Conservation (phyloP, 208 protist genomes). For the Wallacemonas sp. region DNA sequence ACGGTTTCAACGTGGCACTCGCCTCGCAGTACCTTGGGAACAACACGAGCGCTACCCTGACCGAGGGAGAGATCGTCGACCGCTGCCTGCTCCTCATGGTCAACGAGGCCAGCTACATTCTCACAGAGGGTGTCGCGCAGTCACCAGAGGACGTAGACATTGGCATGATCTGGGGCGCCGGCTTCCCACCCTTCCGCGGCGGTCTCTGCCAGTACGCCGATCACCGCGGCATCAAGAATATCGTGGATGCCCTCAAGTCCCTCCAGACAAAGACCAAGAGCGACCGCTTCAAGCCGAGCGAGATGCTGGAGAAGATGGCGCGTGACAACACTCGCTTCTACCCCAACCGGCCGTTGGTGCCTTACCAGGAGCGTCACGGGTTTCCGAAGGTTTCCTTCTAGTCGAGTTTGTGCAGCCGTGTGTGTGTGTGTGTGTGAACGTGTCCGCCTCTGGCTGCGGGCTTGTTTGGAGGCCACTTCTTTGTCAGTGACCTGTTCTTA, state of each 20-base stretch:
- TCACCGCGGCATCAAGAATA: constrained; percentile 43
- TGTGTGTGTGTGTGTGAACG: not conserved
- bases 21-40: constrained; percentile 33
- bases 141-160: constrained; percentile 80
- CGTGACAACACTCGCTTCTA: constrained; percentile 65
- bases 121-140: constrained; percentile 62
- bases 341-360: constrained; percentile 70
- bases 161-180: constrained; percentile 86
- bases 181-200: constrained; percentile 84
- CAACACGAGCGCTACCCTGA: constrained; percentile 26
- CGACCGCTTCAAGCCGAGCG: constrained; percentile 59
- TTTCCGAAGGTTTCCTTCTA: constrained; percentile 52
- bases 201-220: constrained; percentile 81
- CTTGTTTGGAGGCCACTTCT: too few species aligned
- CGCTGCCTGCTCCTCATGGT: constrained; percentile 84
- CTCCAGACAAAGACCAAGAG: constrained; percentile 43
- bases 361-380: constrained; percentile 66
- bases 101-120: constrained; percentile 77
- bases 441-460: not conserved
- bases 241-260: constrained; percentile 53
- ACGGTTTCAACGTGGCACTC: constrained; percentile 35
- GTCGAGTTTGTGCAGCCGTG: not conserved
- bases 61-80: constrained; percentile 69
- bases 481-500: too few species aligned
- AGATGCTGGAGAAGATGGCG: constrained; percentile 62